Evolutionary conservation across 164 flowering plant genomes (phyloP).

Genomic region (Hamamelis virginiana): DNA sequence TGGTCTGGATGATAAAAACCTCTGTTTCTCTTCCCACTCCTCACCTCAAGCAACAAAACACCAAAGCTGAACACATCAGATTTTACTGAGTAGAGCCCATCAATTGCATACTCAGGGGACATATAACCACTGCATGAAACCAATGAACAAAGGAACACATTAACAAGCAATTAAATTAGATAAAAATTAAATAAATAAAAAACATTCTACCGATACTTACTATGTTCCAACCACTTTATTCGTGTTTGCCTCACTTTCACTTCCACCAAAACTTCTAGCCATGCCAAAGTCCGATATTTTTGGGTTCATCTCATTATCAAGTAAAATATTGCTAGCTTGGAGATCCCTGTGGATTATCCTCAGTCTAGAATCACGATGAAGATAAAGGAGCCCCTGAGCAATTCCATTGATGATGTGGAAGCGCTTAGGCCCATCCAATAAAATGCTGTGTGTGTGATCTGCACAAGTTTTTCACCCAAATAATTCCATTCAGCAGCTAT

Average conservation of each 20-base stretch:
- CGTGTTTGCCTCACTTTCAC: constrained; percentile 5
- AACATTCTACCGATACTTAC: neutral
- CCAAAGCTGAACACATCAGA: constrained; percentile 12
- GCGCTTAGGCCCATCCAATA: constrained; percentile 8
- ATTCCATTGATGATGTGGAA: constrained; percentile 8
- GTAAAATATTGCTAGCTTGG: constrained; percentile 1
- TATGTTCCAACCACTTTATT: constrained; percentile 7
- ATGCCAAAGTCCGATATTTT: constrained; percentile 10
- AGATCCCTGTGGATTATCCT: constrained; percentile 8
- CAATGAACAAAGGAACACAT: neutral
- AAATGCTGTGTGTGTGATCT: neutral
- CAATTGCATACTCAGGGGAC: constrained; percentile 14
- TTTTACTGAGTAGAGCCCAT: constrained; percentile 10
- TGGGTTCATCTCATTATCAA: constrained; percentile 3
- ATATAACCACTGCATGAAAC: constrained; percentile 4
- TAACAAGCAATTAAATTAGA: neutral
- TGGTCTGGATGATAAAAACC: constrained; percentile 4
- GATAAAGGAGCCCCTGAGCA: constrained; percentile 8
- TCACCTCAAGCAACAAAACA: constrained; percentile 9
- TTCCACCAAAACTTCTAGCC: constrained; percentile 10
- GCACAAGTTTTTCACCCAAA: neutral
- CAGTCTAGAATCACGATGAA: constrained; percentile 10
- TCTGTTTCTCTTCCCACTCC: constrained; percentile 8
- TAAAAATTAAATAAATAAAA: no score
- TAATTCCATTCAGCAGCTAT: no score